Conservation (phyloP, 108 stramenopile species). For the Cylindrotheca fusiformis region DNA sequence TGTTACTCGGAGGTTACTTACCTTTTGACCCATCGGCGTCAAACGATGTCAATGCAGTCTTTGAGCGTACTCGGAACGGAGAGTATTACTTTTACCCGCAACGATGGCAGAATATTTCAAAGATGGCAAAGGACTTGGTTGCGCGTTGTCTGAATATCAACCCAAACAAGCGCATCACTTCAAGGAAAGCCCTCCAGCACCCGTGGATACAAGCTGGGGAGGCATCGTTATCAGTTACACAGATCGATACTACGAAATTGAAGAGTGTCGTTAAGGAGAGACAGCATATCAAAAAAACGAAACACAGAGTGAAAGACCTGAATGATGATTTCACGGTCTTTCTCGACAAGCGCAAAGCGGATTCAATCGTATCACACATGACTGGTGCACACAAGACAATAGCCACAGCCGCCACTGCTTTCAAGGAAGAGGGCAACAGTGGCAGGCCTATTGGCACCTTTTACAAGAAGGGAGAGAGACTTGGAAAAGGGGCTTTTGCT, state of each 20-base stretch:
- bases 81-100: conserved; percentile 34
- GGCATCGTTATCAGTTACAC: conserved; percentile 5
- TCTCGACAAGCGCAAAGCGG: conserved; percentile 7
- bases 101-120: conserved; percentile 21
- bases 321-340: conserved; percentile 26
- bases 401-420: conserved; percentile 13
- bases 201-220: conserved; percentile 49
- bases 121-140: conserved; percentile 69
- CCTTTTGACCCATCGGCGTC: conserved; percentile 75
- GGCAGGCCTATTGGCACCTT: conserved; percentile 23
- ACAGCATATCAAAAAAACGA: conserved; percentile 17
- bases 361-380: conserved; percentile 19
- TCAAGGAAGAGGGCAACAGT: conserved; percentile 22
- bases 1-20: conserved; percentile 76
- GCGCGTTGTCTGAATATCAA: conserved; percentile 46
- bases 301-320: conserved; percentile 18
- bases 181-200: conserved; percentile 43
- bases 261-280: conserved; percentile 8
- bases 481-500: conserved; percentile 59
- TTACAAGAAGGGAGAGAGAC: conserved; percentile 22
- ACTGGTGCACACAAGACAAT: conserved; percentile 4
- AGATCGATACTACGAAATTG: background rate
- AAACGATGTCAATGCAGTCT: conserved; percentile 35
- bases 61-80: conserved; percentile 28
- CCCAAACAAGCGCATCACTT: conserved; percentile 45